Percentiles rank a stretch among this genome's conserved stretches.
These are phyloP conservation scores for Hirsutella minnesotensis DNA, from an alignment of 2,329 filamentous ascomycete genomes.

Conservation along the genomic window DNA sequence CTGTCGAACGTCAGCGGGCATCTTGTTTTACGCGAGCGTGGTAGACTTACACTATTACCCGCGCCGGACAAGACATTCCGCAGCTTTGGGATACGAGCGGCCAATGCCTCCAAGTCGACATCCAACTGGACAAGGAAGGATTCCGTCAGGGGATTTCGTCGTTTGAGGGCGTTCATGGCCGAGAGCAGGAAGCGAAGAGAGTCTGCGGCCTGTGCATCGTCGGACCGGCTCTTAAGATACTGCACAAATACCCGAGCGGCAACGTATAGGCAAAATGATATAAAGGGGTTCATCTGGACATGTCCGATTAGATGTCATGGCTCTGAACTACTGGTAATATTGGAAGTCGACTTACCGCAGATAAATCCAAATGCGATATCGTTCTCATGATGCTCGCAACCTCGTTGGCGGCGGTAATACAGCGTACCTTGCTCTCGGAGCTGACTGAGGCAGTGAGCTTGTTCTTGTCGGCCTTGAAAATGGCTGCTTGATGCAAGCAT, in stretches of 20 bases:
- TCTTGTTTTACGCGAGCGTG: background rate
- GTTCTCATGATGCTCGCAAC: slow-evolving; percentile 93
- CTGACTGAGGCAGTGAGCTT: slow-evolving; percentile 64
- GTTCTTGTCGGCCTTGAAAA: slow-evolving; percentile 93
- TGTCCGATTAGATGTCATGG: no score
- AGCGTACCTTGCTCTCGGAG: slow-evolving; percentile 83
- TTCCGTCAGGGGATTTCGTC: slow-evolving; percentile 80
- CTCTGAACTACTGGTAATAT: no score
- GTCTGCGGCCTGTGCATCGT: slow-evolving; percentile 66
- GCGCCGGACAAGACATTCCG: slow-evolving; percentile 42
- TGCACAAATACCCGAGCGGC: slow-evolving; percentile 90
- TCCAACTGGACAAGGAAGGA: slow-evolving; percentile 91
- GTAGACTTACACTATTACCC: slow-evolving; percentile 34
- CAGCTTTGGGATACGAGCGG: slow-evolving; percentile 47
- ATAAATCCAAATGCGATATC: slow-evolving; percentile 81
- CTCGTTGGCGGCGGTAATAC: slow-evolving; percentile 85
- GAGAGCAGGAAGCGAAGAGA: slow-evolving; percentile 83
- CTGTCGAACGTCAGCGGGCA: slow-evolving; percentile 14
- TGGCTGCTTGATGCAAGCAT: slow-evolving; percentile 94
- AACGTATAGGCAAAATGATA: slow-evolving; percentile 94
- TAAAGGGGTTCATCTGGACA: slow-evolving; percentile 83
- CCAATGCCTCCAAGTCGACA: slow-evolving; percentile 72
- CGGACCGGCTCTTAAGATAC: slow-evolving; percentile 86
- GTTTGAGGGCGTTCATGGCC: slow-evolving; percentile 82
- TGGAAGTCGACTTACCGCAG: slow-evolving; percentile 47